phyloP scores from a whole-genome alignment of 257 asterid genomes.

The Plantago ovata region DNA sequence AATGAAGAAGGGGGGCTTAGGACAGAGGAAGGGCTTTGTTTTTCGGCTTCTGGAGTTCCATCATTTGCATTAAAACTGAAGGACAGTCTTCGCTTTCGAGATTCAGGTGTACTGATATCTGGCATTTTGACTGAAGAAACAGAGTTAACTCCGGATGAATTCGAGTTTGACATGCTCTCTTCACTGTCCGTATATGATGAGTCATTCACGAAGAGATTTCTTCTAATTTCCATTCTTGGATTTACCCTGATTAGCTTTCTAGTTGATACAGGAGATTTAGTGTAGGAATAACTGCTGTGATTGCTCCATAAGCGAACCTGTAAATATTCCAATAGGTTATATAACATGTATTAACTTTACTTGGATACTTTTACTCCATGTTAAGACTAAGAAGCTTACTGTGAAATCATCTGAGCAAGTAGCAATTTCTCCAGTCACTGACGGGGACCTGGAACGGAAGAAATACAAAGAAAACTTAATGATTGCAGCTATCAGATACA shows the following conservation, averaged over 20 bases:
- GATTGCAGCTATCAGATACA: background rate
- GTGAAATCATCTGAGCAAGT: constrained; percentile 95
- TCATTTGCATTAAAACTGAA: constrained; percentile 37
- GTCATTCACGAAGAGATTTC: constrained; percentile 60
- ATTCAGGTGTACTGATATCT: constrained; percentile 63
- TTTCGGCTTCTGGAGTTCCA: constrained; percentile 55
- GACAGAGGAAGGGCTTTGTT: constrained; percentile 81
- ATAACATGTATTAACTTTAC: background rate
- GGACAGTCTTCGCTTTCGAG: constrained; percentile 45
- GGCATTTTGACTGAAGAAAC: constrained; percentile 28
- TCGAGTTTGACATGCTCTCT: constrained; percentile 1
- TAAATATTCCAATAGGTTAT: constrained; percentile 13
- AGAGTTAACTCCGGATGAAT: constrained; percentile 17
- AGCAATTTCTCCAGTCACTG: constrained; percentile 81
- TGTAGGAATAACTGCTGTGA: constrained; percentile 62
- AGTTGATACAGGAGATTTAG: constrained; percentile 75
- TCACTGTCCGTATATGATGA: constrained; percentile 27
- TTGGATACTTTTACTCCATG: background rate
- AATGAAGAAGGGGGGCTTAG: constrained; percentile 79
- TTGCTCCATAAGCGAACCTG: constrained; percentile 85
- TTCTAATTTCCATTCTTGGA: constrained; percentile 43
- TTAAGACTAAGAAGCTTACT: constrained; percentile 43
- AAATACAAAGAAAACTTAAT: constrained; percentile 23
- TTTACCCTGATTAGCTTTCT: constrained; percentile 65
- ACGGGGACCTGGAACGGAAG: constrained; percentile 60